A percentile compares a stretch with the other conserved stretches of the same genome.
phyloP scores from a whole-genome alignment of 768 basidiomycete species.

The Wakefieldia striispora region DNA sequence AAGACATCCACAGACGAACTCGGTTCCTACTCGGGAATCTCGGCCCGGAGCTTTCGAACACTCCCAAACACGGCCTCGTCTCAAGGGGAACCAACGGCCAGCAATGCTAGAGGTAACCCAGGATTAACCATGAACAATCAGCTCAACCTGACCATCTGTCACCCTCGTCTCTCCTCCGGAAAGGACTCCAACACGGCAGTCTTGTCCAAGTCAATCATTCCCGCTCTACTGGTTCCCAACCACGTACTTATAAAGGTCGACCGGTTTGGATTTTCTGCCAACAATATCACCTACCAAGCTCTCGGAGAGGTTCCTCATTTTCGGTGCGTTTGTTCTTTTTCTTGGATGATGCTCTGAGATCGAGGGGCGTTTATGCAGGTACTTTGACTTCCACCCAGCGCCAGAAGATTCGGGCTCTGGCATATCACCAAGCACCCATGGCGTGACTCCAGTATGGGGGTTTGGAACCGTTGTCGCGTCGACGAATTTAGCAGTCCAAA shows the following conservation, averaged over 20 bases:
- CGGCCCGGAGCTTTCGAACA: no score
- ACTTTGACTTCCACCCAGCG: conserved; percentile 63
- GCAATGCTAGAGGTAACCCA: no score
- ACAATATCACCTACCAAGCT: conserved; percentile 70
- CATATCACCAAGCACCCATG: conserved; percentile 51
- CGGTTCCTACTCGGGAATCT: no score
- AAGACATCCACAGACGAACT: no score
- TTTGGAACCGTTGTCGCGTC: conserved; percentile 59
- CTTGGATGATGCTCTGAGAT: background rate
- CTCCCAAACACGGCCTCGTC: no score
- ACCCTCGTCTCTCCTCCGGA: conserved; percentile 38
- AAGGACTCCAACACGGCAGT: conserved; percentile 27
- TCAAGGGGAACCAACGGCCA: no score
- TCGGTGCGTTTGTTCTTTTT: conserved; percentile 23
- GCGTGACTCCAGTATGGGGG: conserved; percentile 71
- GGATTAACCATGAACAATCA: no score
- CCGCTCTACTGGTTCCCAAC: conserved; percentile 33
- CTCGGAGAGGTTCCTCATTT: conserved; percentile 43
- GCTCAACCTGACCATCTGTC: conserved; percentile 37
- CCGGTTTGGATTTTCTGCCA: conserved; percentile 69
- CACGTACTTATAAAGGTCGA: conserved; percentile 58
- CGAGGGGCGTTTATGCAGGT: conserved; percentile 41
- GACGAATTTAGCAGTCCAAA: conserved; percentile 43
- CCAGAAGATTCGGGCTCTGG: conserved; percentile 35
- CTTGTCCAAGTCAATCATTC: conserved; percentile 25